phyloP scores from a whole-genome alignment of 2,329 filamentous ascomycete genomes.

The Colletotrichum musicola region DNA sequence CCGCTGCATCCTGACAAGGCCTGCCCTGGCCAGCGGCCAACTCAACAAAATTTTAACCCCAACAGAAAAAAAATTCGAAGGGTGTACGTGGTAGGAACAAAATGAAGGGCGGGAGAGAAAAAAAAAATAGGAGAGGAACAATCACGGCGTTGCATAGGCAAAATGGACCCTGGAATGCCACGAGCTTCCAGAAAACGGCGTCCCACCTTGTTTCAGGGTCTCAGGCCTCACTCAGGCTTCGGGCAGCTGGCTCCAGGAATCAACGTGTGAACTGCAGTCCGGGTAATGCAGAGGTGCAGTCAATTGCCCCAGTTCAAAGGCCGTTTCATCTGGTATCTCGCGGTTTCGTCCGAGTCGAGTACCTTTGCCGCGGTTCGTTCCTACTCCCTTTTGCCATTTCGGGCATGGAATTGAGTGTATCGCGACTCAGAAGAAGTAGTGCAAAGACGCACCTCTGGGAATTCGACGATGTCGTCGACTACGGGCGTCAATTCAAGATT shows the following conservation, averaged over 20 bases:
- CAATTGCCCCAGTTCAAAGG: background rate
- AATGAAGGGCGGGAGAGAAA: background rate
- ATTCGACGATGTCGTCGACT: conserved; percentile 11
- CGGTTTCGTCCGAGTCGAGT: conserved; percentile 33
- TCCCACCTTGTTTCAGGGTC: conserved; percentile 37
- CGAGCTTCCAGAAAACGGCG: conserved; percentile 37
- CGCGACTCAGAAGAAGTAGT: background rate
- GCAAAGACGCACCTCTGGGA: background rate
- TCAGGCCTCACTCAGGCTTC: background rate
- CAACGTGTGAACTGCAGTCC: no score
- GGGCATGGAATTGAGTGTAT: background rate
- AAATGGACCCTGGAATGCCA: conserved; percentile 30
- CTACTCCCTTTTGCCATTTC: background rate
- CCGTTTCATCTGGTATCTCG: conserved; percentile 35
- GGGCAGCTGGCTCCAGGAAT: no score
- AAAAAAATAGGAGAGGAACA: conserved; percentile 3
- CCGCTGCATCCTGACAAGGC: conserved; percentile 30
- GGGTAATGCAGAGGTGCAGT: background rate
- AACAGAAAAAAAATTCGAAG: conserved; percentile 37
- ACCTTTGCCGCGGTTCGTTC: background rate
- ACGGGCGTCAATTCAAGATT: conserved; percentile 38
- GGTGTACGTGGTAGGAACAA: conserved; percentile 1
- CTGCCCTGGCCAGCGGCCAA: conserved; percentile 33
- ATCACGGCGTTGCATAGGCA: conserved; percentile 13
- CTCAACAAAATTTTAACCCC: conserved; percentile 35